These are phyloP conservation scores for Epichloe festucae DNA, from an alignment of 2,329 filamentous ascomycete species.

Conservation along the genomic window DNA sequence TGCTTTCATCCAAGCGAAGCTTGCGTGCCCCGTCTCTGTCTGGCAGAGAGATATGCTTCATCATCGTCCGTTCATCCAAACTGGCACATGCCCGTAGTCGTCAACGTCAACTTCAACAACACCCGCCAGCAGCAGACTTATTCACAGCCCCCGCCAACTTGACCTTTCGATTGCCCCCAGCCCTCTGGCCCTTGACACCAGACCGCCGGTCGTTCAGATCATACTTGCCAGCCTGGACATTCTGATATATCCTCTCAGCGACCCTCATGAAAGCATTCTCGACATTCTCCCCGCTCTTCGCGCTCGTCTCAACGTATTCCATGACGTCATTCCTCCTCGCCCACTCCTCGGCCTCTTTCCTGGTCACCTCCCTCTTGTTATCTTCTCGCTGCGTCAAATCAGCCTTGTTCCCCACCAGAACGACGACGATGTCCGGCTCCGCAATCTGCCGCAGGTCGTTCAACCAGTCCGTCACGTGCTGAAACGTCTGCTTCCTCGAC, in stretches of 20 bases:
- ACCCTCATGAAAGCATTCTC: conserved; percentile 89
- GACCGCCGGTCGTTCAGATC: conserved; percentile 86
- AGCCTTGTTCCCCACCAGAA: conserved; percentile 90
- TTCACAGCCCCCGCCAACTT: conserved; percentile 28
- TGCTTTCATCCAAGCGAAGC: conserved; percentile 1
- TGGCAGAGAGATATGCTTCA: neutral
- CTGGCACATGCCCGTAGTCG: neutral
- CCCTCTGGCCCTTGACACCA: conserved; percentile 66
- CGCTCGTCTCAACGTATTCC: conserved; percentile 90
- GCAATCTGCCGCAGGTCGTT: conserved; percentile 89
- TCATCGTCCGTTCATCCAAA: neutral
- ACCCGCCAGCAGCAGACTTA: conserved; percentile 29
- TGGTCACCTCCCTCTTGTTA: conserved; percentile 67
- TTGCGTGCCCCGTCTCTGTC: neutral
- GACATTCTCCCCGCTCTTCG: conserved; percentile 89
- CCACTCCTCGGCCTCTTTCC: conserved; percentile 81
- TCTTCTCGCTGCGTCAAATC: conserved; percentile 52
- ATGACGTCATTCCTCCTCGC: conserved; percentile 73
- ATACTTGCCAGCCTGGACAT: conserved; percentile 90
- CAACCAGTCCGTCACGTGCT: conserved; percentile 84
- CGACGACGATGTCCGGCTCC: conserved; percentile 87
- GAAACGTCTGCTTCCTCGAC: conserved; percentile 70
- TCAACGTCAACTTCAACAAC: conserved; percentile 29
- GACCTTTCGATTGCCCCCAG: conserved; percentile 34
- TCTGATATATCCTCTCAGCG: conserved; percentile 89